Conservation (phyloP, 805 yeast species). For the Suhomyces emberorum region DNA sequence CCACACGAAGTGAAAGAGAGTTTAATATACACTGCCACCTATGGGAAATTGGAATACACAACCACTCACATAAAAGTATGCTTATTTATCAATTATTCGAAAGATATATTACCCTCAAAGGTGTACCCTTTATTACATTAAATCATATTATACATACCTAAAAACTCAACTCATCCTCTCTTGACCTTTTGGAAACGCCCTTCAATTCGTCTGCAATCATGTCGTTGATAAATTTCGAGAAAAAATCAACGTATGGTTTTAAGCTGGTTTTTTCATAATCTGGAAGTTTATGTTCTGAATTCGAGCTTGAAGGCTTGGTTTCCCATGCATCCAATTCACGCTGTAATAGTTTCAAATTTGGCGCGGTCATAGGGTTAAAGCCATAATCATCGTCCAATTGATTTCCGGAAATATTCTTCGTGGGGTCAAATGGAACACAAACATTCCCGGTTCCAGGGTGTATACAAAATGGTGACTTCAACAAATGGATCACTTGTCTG, state of each 20-base stretch:
- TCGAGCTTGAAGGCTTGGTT: conserved; percentile 23
- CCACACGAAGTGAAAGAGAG: too few relatives aligned
- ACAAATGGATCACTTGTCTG: conserved; percentile 80
- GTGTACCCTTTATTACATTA: too few relatives aligned
- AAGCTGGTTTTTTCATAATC: conserved; percentile 67
- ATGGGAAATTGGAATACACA: too few relatives aligned
- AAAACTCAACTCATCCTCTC: conserved; percentile 37
- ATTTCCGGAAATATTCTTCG: conserved; percentile 30
- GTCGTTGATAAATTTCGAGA: conserved; percentile 57
- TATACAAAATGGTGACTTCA: conserved; percentile 94
- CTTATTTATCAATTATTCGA: too few relatives aligned
- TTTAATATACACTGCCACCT: too few relatives aligned
- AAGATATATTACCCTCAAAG: too few relatives aligned
- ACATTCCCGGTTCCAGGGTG: conserved; percentile 96
- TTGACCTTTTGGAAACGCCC: conserved; percentile 28
- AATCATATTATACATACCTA: too few relatives aligned
- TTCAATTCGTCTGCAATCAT: conserved; percentile 54
- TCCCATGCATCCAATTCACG: conserved; percentile 58
- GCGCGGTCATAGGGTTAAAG: conserved; percentile 79
- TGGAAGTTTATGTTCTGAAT: conserved; percentile 17
- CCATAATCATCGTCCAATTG: conserved; percentile 41
- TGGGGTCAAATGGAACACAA: conserved; percentile 81
- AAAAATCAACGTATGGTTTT: conserved; percentile 66
- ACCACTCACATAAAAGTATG: too few relatives aligned
- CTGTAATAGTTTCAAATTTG: conserved; percentile 64